Evolutionary conservation across 1,139 yeast genomes (phyloP), one percentile per base, ranked within the genome.

Genomic region (Geotrichum phurueaensis): DNA sequence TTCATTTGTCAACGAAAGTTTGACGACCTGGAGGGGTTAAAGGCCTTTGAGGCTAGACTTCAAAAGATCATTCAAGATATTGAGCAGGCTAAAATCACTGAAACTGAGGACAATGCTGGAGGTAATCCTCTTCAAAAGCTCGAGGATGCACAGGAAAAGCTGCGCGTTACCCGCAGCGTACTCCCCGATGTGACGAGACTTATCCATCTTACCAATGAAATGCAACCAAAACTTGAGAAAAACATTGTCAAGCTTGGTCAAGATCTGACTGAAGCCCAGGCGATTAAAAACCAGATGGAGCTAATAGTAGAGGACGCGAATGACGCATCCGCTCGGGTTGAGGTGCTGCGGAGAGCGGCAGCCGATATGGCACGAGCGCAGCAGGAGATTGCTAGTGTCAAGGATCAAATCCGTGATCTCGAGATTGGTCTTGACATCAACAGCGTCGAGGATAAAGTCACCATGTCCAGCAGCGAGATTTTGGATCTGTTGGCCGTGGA

Each of bases 401-500:
- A 62, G 27, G 31, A 53, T 6, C 66, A 66, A 47, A 62, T 71
- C 25, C 60, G 63, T 7, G 67, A 63, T 22, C 52, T 65, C 23
- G 73, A 76, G 53, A 74, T 74, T 2, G 67, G 67, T n/a, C 78
- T 73, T 23, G 75, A 73, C 62, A 72, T 71, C 0, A 64, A 65
- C 2, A 43, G 51, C 22, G 36, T 39, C 22, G 33, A 25, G 15
- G 53, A 48, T 27, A 43, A 56, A 18, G 20, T 27, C 27, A 63
- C 70, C 62, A 55, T 69, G 9, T 73, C 83, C 3, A 70, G 81
- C 0, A 78, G 78, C 10, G 88, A 85, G 54, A 70, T 88, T 23
- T 89, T 86, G 68, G 72, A 70, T 10, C 68, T 73, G 12, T 84
- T 85, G 63, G 78, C 74, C 54, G 73, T 71, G 7, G 78, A 79